Evolutionary conservation across 108 stramenopile genomes (phyloP), one percentile per base, ranked within the genome.

Genomic region (Fistulifera pelliculosa): DNA sequence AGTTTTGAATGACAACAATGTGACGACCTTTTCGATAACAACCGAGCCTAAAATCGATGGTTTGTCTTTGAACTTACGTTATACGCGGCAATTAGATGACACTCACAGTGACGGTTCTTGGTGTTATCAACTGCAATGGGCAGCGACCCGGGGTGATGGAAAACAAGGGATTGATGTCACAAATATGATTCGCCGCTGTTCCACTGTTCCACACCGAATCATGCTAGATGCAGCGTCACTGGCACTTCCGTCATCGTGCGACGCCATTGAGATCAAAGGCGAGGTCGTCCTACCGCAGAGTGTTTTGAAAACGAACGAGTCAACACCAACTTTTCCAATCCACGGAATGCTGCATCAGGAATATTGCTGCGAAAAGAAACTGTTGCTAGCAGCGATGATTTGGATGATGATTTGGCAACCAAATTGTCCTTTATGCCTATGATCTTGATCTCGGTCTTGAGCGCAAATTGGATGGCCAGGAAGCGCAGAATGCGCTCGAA

Each of bases 41-140:
- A 92, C 93, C 18, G 96, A 97, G 69, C 93, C 94, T 21, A 97
- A 97, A 71, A 65, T 97, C 50, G 96, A 97, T 72, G 96, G 96
- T 1, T 64, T 95, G 40, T 83, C 83, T 41, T 59, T 94, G 16
- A 85, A 91, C 4, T 53, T 95, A 11, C 80, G 90, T 48, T 97
- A 94, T 53, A 69, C 65, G 35, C 28, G 51, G 58, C 13, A 54
- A 7, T 13, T 4, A 2, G 35, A 50, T 25, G 23, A 31, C 44
- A 59, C 18, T 52, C 14, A 41, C 22, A 40, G 11, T 40, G 5
- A n/a, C n/a, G n/a, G n/a, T n/a, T n/a, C n/a, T n/a, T n/a, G n/a
- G n/a, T n/a, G n/a, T n/a, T 83, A 74, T 45, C 47, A 62, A 14
- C 68, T 88, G 50, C 45, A 68, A 43, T 85, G 90, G 86, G 90